phyloP scores from a whole-genome alignment of 2,329 filamentous ascomycete species.

The Canariomyces notabilis region DNA sequence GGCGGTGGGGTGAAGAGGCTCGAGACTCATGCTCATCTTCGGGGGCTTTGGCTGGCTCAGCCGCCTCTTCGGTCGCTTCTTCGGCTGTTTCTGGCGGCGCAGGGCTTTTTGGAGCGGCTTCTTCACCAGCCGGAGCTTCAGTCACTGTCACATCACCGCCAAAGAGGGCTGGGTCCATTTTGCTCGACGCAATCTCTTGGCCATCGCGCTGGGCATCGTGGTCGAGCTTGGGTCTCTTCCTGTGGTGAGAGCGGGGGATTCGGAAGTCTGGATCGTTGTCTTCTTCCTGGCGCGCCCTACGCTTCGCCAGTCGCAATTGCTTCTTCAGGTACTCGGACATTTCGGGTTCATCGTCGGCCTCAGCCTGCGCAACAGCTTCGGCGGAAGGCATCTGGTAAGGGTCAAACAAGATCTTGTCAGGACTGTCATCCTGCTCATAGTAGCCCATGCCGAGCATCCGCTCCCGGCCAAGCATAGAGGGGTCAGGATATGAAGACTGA shows the following conservation, averaged over 20 bases:
- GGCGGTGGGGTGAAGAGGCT: slow-evolving; percentile 42
- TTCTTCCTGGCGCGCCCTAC: slow-evolving; percentile 47
- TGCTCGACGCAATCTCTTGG: slow-evolving; percentile 34
- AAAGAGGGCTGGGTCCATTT: slow-evolving; percentile 51
- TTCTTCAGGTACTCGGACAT: slow-evolving; percentile 53
- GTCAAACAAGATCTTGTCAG: slow-evolving; percentile 56
- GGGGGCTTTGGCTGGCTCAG: neutral
- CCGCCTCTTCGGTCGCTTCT: slow-evolving; percentile 3
- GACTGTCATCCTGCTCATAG: slow-evolving; percentile 54
- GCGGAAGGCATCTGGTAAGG: slow-evolving; percentile 50
- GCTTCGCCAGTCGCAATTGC: slow-evolving; percentile 48
- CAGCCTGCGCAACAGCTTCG: slow-evolving; percentile 35
- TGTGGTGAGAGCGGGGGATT: slow-evolving; percentile 37
- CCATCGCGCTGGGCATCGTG: slow-evolving; percentile 32
- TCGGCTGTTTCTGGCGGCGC: slow-evolving; percentile 5
- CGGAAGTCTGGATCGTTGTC: slow-evolving; percentile 52
- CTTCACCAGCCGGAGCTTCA: slow-evolving; percentile 17
- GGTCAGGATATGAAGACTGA: slow-evolving; percentile 43
- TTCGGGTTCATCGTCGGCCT: slow-evolving; percentile 38
- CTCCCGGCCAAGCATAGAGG: slow-evolving; percentile 41
- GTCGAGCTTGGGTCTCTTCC: slow-evolving; percentile 38
- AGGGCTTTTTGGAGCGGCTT: slow-evolving; percentile 9
- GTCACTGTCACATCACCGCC: slow-evolving; percentile 19
- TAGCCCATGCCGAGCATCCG: slow-evolving; percentile 55
- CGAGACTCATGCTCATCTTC: slow-evolving; percentile 18